A percentile compares a stretch with the other conserved stretches of the same genome.
These are phyloP conservation scores for Stevia rebaudiana DNA, from an alignment of 140 eudicot genomes.

Conservation along the genomic window DNA sequence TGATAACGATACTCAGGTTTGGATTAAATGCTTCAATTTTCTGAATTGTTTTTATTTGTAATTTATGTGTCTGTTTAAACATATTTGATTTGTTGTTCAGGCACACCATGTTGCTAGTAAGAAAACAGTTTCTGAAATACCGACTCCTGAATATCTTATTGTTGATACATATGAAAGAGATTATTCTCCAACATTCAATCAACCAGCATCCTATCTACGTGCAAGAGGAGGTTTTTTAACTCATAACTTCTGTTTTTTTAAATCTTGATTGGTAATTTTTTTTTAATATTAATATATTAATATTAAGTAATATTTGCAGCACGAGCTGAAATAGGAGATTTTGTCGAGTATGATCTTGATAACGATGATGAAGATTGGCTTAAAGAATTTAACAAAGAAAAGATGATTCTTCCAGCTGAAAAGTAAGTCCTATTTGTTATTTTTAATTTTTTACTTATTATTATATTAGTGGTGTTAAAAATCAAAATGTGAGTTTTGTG, in stretches of 20 bases:
- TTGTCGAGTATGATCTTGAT: constrained; percentile 94
- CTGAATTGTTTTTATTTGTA: not conserved
- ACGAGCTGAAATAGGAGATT: constrained; percentile 88
- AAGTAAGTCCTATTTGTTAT: constrained; percentile 43
- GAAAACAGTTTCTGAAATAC: constrained; percentile 78
- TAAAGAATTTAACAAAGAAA: constrained; percentile 59
- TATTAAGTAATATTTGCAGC: constrained; percentile 37
- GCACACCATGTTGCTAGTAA: constrained; percentile 67
- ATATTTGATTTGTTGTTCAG: constrained; percentile 24
- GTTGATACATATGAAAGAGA: constrained; percentile 94
- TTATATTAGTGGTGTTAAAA: not conserved
- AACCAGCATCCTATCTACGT: constrained; percentile 87
- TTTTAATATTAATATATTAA: no score
- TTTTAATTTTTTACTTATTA: not conserved
- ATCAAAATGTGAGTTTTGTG: constrained; percentile 8
- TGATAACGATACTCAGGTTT: constrained; percentile 58
- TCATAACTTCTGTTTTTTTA: no score
- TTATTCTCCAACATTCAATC: constrained; percentile 68
- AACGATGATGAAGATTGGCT: constrained; percentile 99
- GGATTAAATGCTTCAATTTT: not conserved
- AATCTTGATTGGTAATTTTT: not conserved
- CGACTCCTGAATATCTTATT: constrained; percentile 75
- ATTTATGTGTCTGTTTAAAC: not conserved
- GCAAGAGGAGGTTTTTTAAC: constrained; percentile 79
- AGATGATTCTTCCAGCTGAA: constrained; percentile 54